phyloP scores from a whole-genome alignment of 805 yeast genomes.

The Candida qinlingensis region DNA sequence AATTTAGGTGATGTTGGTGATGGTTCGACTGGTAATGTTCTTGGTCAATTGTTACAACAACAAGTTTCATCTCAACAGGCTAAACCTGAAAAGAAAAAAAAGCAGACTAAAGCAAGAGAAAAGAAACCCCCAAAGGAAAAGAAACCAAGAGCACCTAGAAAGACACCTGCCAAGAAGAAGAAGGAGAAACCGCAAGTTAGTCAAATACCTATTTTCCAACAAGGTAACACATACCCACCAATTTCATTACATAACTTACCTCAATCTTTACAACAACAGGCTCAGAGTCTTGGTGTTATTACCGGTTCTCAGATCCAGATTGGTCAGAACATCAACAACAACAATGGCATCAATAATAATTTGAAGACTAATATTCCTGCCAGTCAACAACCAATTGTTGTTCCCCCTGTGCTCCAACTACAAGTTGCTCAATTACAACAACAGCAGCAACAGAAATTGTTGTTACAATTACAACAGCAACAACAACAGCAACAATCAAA shows the following conservation, averaged over 20 bases:
- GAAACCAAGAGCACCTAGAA: slow-evolving; percentile 26
- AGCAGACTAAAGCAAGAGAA: slow-evolving; percentile 14
- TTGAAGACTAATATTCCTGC: neutral
- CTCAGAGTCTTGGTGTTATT: slow-evolving; percentile 2
- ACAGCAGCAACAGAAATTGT: slow-evolving; percentile 19
- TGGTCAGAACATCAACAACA: neutral
- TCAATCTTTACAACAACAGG: slow-evolving; percentile 18
- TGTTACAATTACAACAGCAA: slow-evolving; percentile 12
- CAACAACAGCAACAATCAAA: slow-evolving; percentile 2
- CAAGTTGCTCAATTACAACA: slow-evolving; percentile 23
- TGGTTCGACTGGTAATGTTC: neutral
- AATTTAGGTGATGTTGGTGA: slow-evolving; percentile 18
- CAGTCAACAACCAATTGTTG: slow-evolving; percentile 7
- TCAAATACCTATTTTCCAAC: slow-evolving; percentile 22
- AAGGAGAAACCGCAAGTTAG: slow-evolving; percentile 19
- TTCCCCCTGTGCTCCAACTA: slow-evolving; percentile 13
- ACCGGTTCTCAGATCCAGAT: slow-evolving; percentile 3
- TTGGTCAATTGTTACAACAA: slow-evolving; percentile 20
- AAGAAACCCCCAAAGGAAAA: slow-evolving; percentile 22
- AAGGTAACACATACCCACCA: slow-evolving; percentile 18
- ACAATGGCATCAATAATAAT: neutral
- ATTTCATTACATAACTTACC: slow-evolving; percentile 6
- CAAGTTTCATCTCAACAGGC: slow-evolving; percentile 2
- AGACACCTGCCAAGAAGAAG: slow-evolving; percentile 21
- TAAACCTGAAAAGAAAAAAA: slow-evolving; percentile 9